Evolutionary conservation across 306 rosid species (phyloP), one percentile per base, ranked within the genome.

Genomic region (Oxytropis ochrocephala): DNA sequence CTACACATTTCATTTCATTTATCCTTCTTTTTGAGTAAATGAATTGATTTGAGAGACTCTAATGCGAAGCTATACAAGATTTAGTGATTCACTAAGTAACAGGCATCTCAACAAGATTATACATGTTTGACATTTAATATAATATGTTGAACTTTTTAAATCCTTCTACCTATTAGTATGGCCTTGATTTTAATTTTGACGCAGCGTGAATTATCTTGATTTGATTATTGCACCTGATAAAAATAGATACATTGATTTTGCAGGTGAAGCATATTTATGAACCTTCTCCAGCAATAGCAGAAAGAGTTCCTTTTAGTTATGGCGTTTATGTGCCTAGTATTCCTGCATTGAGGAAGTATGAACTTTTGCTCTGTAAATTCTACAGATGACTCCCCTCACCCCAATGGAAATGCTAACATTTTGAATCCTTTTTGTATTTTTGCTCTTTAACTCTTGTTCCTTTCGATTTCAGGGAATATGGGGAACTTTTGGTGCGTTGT

Each of bases 281-380:
- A 35, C 61, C 85, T 68, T 82, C 92, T 79, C 96, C 92, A 54
- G 84, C 80, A 35, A 84, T 81, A 60, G 67, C 75, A 11, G 86
- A 85, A 54, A 91, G 96, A 84, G 75, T 87, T 82, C 81, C 82
- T 69, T 71, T 90, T 63, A 82, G 86, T 74, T 81, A 69, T 62
- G 95, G 84, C 19, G 89, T 84, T 75, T 82, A 80, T 70, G 74
- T 84, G 73, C 96, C 98, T 47, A 76, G 90, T 56, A 68, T 94
- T 87, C 83, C 98, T 74, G 87, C 90, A 74, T 81, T 94, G 79
- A 81, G 95, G 42, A 94, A 88, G 98, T 94, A 90, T 67, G 30
- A 21, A 21, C 58, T 67, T 74, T 44, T 81, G 48, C 79, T 75
- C 67, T 47, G 16, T 58, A 38, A 48, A 38, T 51, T 33, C 39